Evolutionary conservation across 495 filamentous ascomycete genomes (phyloP), one percentile per base, ranked within the genome.

Genomic region (Clavariopsis aquatica): DNA sequence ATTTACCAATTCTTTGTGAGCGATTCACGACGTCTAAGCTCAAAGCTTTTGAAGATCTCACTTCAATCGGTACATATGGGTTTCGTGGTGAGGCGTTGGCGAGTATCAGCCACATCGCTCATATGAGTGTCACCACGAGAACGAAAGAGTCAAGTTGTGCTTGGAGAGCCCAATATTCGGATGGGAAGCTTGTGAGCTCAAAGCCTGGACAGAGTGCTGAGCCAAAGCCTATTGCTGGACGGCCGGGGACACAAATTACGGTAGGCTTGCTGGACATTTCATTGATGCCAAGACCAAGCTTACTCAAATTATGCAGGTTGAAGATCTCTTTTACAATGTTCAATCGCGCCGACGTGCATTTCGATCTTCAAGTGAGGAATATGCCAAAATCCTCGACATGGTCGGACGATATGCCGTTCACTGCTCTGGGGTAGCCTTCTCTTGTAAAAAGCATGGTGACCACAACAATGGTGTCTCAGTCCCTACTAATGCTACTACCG

Each of bases 21-120:
- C 85, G 95, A 57, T 97, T 97, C 72, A 99, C 95, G 19, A 99
- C 95, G 0, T 97, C 93, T 26, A 99, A 98, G 70, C 76, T 99
- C 29, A 92, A 96, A 69, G 87, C 86, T 34, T 98, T 99, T 68
- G 95, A 99, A 73, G 95, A 99, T 73, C 81, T 99, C 57, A 85
- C 85, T 15, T 90, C 85, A 20, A 98, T 99, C 65, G 87, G 87
- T 27, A 98, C 95, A 15, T 99, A 99, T 74, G 95, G 95, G 27
- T 99, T 99, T 73, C 89, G 95, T 28, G 95, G 95, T 51, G 95
- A 99, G 77, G 95, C 95, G 12, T 77, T 99, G 68, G 95, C 95
- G 12, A 97, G 93, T 81, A 99, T 99, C 74, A 98, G 94, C 72
- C 94, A 98, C 77, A 97, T 98, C 66, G 92, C 95, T 52, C 95